These are phyloP conservation scores for Phlyctochytrium planicorne DNA, from an alignment of 192 early-diverging fungal species.

Conservation along the genomic window DNA sequence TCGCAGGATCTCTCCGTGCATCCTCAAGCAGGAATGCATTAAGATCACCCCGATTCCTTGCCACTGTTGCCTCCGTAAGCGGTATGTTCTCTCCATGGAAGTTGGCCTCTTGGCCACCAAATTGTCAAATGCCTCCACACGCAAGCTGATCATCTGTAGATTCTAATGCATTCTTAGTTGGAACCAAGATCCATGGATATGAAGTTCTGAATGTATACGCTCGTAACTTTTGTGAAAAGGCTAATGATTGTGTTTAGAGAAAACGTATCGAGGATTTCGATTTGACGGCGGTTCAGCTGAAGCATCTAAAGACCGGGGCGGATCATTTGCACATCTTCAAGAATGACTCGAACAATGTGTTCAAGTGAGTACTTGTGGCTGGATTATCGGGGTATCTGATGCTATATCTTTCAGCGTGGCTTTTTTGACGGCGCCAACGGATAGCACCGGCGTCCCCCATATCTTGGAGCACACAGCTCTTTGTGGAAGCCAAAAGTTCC, in stretches of 20 bases:
- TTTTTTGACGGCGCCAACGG: slow-evolving; percentile 79
- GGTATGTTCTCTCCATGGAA: no score
- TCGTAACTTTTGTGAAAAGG: neutral
- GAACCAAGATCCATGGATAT: slow-evolving; percentile 11
- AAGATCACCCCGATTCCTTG: no score
- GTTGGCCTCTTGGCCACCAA: no score
- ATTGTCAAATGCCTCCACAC: no score
- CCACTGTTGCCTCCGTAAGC: no score
- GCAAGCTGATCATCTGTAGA: no score
- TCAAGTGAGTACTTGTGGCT: slow-evolving; percentile 40
- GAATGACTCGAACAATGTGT: slow-evolving; percentile 91
- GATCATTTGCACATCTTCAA: slow-evolving; percentile 85
- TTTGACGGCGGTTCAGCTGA: slow-evolving; percentile 70
- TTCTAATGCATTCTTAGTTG: no score
- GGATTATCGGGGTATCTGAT: neutral
- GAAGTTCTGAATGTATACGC: slow-evolving; percentile 1
- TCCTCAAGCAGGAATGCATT: no score
- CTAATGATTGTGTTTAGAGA: slow-evolving; percentile 4
- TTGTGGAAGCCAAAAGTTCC: slow-evolving; percentile 82
- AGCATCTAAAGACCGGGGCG: slow-evolving; percentile 69
- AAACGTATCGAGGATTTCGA: slow-evolving; percentile 70
- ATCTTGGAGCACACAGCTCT: slow-evolving; percentile 95
- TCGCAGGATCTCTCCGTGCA: no score
- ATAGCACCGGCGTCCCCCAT: slow-evolving; percentile 87
- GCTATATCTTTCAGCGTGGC: slow-evolving; percentile 54